Evolutionary conservation across 768 basidiomycete species (phyloP).

Genomic region (Suillus alpinus): DNA sequence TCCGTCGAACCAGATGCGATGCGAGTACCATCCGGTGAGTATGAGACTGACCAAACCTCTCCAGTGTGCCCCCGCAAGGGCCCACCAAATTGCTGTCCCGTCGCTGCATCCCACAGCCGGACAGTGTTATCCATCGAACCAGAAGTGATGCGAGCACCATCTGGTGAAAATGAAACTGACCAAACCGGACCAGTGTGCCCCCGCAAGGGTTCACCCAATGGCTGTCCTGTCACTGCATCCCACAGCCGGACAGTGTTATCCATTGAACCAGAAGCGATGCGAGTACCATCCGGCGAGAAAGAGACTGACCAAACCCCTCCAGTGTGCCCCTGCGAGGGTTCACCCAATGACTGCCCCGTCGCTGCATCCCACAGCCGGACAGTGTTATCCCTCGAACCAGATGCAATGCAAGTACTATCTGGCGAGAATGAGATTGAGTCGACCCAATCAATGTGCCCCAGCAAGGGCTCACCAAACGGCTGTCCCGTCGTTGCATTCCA

Average conservation of each 20-base stretch:
- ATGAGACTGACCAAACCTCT: not conserved
- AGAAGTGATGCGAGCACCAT: not conserved
- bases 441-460: not conserved
- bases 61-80: not conserved
- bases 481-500: not conserved
- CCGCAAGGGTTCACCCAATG: not conserved
- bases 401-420: not conserved
- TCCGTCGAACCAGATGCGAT: not conserved
- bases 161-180: not conserved
- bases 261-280: not conserved
- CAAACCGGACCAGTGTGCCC: not conserved
- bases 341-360: not conserved
- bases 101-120: not conserved
- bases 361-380: not conserved
- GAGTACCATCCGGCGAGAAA: not conserved
- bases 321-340: not conserved
- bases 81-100: not conserved
- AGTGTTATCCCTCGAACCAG: not conserved
- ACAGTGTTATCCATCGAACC: not conserved
- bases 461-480: not conserved
- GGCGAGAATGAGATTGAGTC: not conserved
- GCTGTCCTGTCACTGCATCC: not conserved
- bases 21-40: not conserved
- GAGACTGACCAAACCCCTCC: constrained; percentile 2
- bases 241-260: not conserved